phyloP scores from a whole-genome alignment of 352 stramenopile genomes.

The Globisporangium nodosum region DNA sequence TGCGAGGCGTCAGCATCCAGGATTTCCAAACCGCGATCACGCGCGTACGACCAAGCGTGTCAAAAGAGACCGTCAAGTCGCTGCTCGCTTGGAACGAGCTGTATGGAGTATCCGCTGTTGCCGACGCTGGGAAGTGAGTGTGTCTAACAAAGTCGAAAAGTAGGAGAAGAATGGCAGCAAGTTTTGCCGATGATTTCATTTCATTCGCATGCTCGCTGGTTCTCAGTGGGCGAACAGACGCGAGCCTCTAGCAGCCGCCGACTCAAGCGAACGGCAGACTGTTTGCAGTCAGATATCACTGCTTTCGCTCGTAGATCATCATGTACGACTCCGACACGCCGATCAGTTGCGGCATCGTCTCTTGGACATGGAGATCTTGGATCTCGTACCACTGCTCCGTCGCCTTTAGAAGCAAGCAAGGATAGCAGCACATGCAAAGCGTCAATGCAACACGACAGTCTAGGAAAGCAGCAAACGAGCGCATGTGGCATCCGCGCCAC shows the following conservation, averaged over 20 bases:
- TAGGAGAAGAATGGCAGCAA: background rate
- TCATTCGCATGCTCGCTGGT: background rate
- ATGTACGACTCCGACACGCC: conserved; percentile 94
- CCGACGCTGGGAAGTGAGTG: background rate
- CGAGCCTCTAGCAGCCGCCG: background rate
- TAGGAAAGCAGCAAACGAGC: background rate
- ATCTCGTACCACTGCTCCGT: conserved; percentile 98
- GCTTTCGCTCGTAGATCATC: conserved; percentile 86
- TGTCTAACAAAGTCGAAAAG: background rate
- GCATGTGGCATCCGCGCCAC: conserved; percentile 1
- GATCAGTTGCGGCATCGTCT: conserved; percentile 98
- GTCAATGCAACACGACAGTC: background rate
- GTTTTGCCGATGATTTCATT: background rate
- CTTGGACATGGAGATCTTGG: conserved; percentile 96
- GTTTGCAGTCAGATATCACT: conserved; percentile 21
- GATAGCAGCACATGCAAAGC: conserved; percentile 11
- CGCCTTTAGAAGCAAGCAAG: conserved; percentile 19
- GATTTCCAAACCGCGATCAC: conserved; percentile 60
- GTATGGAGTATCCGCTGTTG: conserved; percentile 54
- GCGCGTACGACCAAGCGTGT: conserved; percentile 71
- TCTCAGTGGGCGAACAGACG: background rate
- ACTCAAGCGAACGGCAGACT: background rate
- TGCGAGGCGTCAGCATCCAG: conserved; percentile 44
- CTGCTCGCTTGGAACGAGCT: conserved; percentile 63
- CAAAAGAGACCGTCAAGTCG: conserved; percentile 38